Percentiles rank a stretch among this genome's conserved stretches.
phyloP scores from a whole-genome alignment of 495 filamentous ascomycete species.

The Schizothecium vesticola region DNA sequence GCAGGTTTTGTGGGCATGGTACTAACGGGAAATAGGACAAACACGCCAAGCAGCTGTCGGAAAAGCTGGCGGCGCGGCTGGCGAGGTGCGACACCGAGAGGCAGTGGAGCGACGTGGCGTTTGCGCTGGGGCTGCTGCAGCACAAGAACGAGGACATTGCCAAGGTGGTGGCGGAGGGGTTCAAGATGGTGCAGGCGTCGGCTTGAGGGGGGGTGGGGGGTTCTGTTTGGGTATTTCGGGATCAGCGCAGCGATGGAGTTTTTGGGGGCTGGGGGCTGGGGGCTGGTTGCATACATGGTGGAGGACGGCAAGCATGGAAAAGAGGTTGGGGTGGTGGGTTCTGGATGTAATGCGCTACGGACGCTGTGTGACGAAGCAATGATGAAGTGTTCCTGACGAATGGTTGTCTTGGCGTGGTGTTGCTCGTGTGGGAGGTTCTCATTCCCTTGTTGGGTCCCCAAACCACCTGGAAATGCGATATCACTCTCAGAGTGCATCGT shows the following conservation, averaged over 20 bases:
- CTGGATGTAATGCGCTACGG: not conserved
- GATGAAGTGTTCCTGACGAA: not conserved
- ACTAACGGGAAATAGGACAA: constrained; percentile 65
- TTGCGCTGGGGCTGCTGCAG: constrained; percentile 77
- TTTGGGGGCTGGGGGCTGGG: not conserved
- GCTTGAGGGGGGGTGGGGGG: constrained; percentile 8
- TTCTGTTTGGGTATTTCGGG: not conserved
- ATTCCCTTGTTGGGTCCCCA: too few species aligned
- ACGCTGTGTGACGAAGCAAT: not conserved
- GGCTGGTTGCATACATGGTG: not conserved
- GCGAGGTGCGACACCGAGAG: constrained; percentile 83
- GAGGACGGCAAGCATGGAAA: not conserved
- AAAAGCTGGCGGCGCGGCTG: constrained; percentile 86
- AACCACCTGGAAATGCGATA: too few species aligned
- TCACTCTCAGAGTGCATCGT: too few species aligned
- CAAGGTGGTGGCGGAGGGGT: constrained; percentile 76
- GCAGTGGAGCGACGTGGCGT: constrained; percentile 96
- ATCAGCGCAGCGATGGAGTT: not conserved
- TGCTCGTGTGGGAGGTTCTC: not conserved
- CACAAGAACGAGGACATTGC: constrained; percentile 98
- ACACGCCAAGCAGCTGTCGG: constrained; percentile 91
- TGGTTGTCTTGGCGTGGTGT: not conserved
- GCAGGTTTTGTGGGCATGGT: not conserved
- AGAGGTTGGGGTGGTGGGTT: not conserved
- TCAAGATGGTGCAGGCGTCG: constrained; percentile 62